Base-by-base conservation (phyloP, 805 yeast species). In the Ogataea henricii region DNA sequence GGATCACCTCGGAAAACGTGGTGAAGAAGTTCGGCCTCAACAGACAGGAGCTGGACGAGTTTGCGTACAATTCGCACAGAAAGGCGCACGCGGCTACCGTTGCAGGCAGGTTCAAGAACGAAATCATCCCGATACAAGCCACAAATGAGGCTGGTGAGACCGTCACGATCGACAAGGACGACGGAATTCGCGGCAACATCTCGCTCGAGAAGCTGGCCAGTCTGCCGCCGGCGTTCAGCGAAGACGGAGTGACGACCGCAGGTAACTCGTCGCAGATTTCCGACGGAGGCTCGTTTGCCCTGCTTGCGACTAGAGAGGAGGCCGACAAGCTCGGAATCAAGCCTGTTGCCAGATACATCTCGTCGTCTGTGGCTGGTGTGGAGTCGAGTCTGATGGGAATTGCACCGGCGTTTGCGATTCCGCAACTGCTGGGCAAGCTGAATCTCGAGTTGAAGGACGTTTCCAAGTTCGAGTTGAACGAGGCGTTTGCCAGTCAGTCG, bases 401-500 rank as follows among this genome's bases (percentile, higher is more conserved):
- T 50, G 72, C 69, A 2, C 72, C 72, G 6, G 65, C 69, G 2
- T 60, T 55, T 29, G 71, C 72, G 17, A 55, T 67, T 44, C 71
- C 70, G 7, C 44, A 47, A 26, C 46, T 54, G 32, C 36, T 54
- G 33, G 18, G 30, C 2, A 61, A 62, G 44, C 57, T 65, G 14
- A 60, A 62, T 12, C 56, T 68, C 43, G 48, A 50, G 6, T 54
- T 53, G 40, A 48, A 53, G 26, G 71, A 68, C 47, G 56, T 68
- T 38, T 59, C 59, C 40, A 62, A 62, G 38, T 68, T 58, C 40
- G 72, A 68, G 54, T 55, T 68, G 45, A 68, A 68, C 51, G 72
- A 67, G 58, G 72, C 72, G 2, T 68, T 68, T 51, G 72, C 72
- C 13, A 66, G 69, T 13, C 72, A 68, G 42, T 65, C 69, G 34